These are phyloP conservation scores for Colletotrichum sp. DNA, from an alignment of 2,329 filamentous ascomycete species.

Conservation along the genomic window DNA sequence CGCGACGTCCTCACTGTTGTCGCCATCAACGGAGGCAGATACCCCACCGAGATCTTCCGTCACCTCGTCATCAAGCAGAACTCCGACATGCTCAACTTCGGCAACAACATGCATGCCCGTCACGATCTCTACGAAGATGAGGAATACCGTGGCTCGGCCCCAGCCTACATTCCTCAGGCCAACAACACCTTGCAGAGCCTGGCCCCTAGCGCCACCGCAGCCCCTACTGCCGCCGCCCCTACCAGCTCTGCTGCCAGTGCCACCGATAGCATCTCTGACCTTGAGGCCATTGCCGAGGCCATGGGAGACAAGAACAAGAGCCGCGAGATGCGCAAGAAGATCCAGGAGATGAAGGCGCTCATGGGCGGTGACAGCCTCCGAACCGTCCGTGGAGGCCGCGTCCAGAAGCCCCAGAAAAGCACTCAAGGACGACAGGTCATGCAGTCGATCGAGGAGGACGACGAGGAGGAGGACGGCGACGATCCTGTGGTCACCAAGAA, in stretches of 20 bases:
- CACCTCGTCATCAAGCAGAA: slow-evolving; percentile 16
- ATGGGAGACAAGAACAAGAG: slow-evolving; percentile 1
- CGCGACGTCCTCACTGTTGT: slow-evolving; percentile 17
- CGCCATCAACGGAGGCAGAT: slow-evolving; percentile 12
- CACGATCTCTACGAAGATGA: slow-evolving; percentile 8
- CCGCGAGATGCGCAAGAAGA: neutral
- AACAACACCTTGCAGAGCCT: neutral
- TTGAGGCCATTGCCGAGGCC: neutral
- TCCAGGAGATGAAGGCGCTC: slow-evolving; percentile 5
- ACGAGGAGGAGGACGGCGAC: neutral
- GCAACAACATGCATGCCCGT: neutral
- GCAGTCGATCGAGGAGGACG: neutral
- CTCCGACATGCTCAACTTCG: slow-evolving; percentile 1
- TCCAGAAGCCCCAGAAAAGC: neutral
- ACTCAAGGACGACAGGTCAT: neutral
- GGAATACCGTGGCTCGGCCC: neutral
- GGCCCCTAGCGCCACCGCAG: neutral
- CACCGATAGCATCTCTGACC: neutral
- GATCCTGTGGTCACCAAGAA: neutral
- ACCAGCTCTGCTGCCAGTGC: neutral
- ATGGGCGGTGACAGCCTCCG: neutral
- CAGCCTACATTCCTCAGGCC: neutral
- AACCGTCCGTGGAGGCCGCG: neutral
- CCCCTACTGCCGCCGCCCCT: neutral
- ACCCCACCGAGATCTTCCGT: slow-evolving; percentile 6